Evolutionary conservation across 495 filamentous ascomycete species (phyloP), one percentile per base, ranked within the genome.

Genomic region (Talaromyces wortmannii): DNA sequence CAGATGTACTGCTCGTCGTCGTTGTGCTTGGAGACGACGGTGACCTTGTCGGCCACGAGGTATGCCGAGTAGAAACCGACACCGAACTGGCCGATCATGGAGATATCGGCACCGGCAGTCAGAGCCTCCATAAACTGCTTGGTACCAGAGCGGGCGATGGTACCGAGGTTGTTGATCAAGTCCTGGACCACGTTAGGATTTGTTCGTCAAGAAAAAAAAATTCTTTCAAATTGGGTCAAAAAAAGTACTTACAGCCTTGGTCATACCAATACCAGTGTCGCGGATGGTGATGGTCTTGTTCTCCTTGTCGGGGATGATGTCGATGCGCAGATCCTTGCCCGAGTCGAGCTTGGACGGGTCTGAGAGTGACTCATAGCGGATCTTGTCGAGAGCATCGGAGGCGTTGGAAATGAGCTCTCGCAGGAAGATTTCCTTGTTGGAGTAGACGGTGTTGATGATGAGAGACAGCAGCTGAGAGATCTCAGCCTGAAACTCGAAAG

Each of bases 61-160:
- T 98, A 98, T 61, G 94, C 94, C 52, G 94, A 98, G 85, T 98
- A 98, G 90, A 98, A 98, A 89, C 94, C 94, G 66, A 98, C 94
- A 92, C 94, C 94, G 77, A 98, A 98, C 81, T 98, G 94, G 65
- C 94, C 94, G 76, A 98, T 98, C 94, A 98, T 97, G 78, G 94
- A 97, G 63, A 98, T 92, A 79, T 98, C 94, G 67, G 95, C 94
- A 83, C 94, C 94, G 60, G 94, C 94, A 67, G 90, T 90, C 59
- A 98, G 84, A 57, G 94, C 94, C 81, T 98, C 94, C 94, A 98
- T 98, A 79, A 98, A 98, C 79, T 97, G 95, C 86, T 98, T 98
- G 68, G 94, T 98, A 58, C 94, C 94, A 48, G 94, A 98, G 68
- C 94, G 91, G 63, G 94, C 94, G 72, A 98, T 98, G 60, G 94